phyloP scores from a whole-genome alignment of 2,329 filamentous ascomycete species.

The Didymellaceae sp. region DNA sequence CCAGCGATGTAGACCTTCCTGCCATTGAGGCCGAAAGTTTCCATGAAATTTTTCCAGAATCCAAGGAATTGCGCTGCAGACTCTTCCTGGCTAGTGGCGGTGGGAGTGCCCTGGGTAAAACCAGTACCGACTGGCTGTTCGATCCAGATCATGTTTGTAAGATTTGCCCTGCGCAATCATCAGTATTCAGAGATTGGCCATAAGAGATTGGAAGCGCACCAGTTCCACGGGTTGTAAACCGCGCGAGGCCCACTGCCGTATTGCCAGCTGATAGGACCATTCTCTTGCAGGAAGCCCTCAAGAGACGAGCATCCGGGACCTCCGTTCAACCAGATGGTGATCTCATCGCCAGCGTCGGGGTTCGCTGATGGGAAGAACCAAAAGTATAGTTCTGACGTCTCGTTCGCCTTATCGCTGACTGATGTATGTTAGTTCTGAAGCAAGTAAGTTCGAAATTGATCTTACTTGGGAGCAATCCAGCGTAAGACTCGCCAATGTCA shows the following conservation, averaged over 20 bases:
- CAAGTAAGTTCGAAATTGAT: not conserved
- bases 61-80: constrained; percentile 74
- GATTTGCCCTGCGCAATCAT: constrained; percentile 50
- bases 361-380: constrained; percentile 64
- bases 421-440: not conserved
- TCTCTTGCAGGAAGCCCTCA: constrained; percentile 58
- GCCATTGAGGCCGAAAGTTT: constrained; percentile 70
- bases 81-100: constrained; percentile 70
- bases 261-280: constrained; percentile 56
- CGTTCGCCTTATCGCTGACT: constrained; percentile 54
- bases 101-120: constrained; percentile 70
- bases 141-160: constrained; percentile 79
- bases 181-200: not conserved
- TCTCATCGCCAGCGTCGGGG: constrained; percentile 55
- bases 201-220: constrained; percentile 34
- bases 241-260: constrained; percentile 48
- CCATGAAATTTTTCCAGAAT: constrained; percentile 80
- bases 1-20: constrained; percentile 77
- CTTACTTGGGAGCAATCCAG: constrained; percentile 57
- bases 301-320: constrained; percentile 56
- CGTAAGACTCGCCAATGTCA: constrained; percentile 54
- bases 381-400: constrained; percentile 58
- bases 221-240: constrained; percentile 54
- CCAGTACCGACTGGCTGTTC: constrained; percentile 73
- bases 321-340: constrained; percentile 57